Evolutionary conservation across 345 rosid species (phyloP).

Genomic region (Lepidium sativum): DNA sequence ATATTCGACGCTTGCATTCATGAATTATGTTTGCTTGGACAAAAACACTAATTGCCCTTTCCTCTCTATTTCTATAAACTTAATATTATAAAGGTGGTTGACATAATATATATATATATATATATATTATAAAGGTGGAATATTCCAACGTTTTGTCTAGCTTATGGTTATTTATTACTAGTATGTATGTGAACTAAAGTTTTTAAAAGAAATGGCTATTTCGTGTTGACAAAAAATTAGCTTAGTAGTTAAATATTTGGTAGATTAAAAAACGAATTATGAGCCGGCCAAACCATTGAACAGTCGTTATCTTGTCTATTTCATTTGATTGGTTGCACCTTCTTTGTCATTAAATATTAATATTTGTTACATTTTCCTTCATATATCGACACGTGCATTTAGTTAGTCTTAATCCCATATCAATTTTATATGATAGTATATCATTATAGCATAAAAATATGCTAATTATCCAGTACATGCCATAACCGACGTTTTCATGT

Average conservation of each 20-base stretch:
- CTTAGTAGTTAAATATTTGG: not conserved
- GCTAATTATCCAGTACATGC: not conserved
- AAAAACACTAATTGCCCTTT: no score
- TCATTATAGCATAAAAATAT: no score
- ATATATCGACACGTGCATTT: conserved; percentile 19
- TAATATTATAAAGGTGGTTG: no score
- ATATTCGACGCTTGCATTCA: no score
- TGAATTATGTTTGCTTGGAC: no score
- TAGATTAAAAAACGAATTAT: conserved; percentile 13
- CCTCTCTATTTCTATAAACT: no score
- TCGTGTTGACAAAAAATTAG: conserved; percentile 10
- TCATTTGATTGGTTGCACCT: conserved; percentile 25
- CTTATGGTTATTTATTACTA: not conserved
- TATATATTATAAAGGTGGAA: no score
- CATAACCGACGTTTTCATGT: not conserved
- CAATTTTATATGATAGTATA: not conserved
- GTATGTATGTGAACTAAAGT: not conserved
- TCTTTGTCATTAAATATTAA: conserved; percentile 12
- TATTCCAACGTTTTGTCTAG: no score
- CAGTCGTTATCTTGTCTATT: conserved; percentile 21
- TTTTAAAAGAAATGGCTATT: no score
- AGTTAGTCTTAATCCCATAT: conserved; percentile 10
- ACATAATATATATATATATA: no score
- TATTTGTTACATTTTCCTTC: conserved; percentile 3
- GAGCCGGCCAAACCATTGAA: conserved; percentile 29